phyloP scores from a whole-genome alignment of 371 early-diverging fungal species.

The Cokeromyces recurvatus region DNA sequence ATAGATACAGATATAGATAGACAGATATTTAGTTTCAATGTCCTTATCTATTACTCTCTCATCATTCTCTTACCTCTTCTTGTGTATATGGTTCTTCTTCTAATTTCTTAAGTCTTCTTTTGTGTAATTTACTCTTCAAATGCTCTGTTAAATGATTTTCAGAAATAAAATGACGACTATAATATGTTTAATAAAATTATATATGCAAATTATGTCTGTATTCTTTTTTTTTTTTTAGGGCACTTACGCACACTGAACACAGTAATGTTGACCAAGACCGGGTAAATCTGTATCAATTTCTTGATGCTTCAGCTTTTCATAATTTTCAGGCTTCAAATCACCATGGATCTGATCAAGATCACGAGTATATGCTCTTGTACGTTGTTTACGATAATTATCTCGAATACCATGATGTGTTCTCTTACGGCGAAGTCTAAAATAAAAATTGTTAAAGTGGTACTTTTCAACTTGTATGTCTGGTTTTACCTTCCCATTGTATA shows the following conservation, averaged over 20 bases:
- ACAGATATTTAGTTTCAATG: not conserved
- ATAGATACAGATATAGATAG: too few species aligned
- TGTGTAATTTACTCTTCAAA: conserved; percentile 44
- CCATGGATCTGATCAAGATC: conserved; percentile 92
- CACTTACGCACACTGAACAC: conserved; percentile 77
- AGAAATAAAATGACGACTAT: conserved; percentile 47
- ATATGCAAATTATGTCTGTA: too few species aligned
- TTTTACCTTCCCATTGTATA: conserved; percentile 27
- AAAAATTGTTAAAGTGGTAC: not conserved
- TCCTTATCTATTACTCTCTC: too few species aligned
- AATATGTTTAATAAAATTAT: not conserved
- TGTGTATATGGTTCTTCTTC: conserved; percentile 85
- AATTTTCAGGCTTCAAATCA: conserved; percentile 73
- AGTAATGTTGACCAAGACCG: conserved; percentile 86
- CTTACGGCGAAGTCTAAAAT: conserved; percentile 58
- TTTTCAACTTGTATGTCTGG: not conserved
- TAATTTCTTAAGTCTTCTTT: conserved; percentile 66
- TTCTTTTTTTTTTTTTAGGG: too few species aligned
- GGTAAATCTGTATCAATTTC: conserved; percentile 84
- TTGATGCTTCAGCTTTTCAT: conserved; percentile 53
- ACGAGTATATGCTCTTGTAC: conserved; percentile 65
- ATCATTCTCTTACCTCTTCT: conserved; percentile 63
- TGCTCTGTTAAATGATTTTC: conserved; percentile 35
- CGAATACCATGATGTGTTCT: conserved; percentile 68
- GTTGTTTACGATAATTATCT: conserved; percentile 57